These are phyloP conservation scores for Cyclocybe aegerita DNA, from an alignment of 768 basidiomycete genomes.

Conservation along the genomic window DNA sequence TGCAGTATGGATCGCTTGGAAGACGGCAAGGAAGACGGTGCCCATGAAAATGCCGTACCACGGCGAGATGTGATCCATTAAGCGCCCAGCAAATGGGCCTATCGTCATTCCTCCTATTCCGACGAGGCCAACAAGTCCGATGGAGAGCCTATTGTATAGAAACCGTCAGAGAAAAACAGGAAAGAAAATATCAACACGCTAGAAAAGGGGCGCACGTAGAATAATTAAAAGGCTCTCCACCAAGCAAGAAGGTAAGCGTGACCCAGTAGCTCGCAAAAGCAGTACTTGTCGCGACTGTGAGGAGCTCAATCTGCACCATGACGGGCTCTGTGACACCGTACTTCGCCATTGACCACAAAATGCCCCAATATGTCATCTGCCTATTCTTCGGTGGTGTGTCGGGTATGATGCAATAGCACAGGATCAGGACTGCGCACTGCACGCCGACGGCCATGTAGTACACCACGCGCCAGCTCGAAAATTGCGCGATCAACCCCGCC, in stretches of 20 bases:
- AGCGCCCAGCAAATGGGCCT: constrained; percentile 58
- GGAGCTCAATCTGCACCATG: constrained; percentile 63
- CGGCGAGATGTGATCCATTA: constrained; percentile 59
- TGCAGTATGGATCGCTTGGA: constrained; percentile 55
- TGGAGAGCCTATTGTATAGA: constrained; percentile 28
- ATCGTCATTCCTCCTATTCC: constrained; percentile 58
- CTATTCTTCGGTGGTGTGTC: constrained; percentile 79
- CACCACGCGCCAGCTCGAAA: constrained; percentile 66
- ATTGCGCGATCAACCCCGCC: constrained; percentile 72
- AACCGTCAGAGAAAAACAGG: background rate
- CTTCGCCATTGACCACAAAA: constrained; percentile 72
- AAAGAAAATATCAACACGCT: background rate
- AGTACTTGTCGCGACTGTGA: constrained; percentile 60
- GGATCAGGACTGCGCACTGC: constrained; percentile 53
- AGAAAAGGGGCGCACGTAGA: constrained; percentile 49
- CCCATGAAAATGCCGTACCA: constrained; percentile 67
- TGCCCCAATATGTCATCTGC: constrained; percentile 62
- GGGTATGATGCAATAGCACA: constrained; percentile 65
- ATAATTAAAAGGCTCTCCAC: constrained; percentile 71
- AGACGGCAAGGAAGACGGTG: constrained; percentile 38
- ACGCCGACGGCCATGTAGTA: constrained; percentile 76
- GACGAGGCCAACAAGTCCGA: constrained; percentile 64
- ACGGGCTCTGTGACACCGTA: constrained; percentile 74
- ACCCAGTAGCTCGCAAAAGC: constrained; percentile 64
- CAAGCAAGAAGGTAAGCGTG: constrained; percentile 78